Conservation (phyloP, 345 rosid species). For the Eucalyptus curtisii region DNA sequence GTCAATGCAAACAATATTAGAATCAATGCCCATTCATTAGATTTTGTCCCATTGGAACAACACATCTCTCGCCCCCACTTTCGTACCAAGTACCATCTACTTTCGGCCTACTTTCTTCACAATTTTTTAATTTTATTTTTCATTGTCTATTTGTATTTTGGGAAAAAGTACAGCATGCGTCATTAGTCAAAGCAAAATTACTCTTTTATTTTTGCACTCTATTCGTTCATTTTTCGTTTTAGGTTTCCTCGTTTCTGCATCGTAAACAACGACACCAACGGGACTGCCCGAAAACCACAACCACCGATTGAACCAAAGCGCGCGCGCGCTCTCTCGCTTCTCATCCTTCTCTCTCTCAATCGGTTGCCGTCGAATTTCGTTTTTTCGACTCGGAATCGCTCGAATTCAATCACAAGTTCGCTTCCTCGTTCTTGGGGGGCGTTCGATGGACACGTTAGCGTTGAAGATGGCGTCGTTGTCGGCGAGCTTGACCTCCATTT, state of each 20-base stretch:
- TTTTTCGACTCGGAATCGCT: background rate
- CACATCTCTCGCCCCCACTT: background rate
- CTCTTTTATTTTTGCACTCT: background rate
- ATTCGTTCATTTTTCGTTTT: background rate
- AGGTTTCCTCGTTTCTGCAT: background rate
- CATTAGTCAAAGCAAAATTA: background rate
- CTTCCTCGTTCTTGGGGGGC: background rate
- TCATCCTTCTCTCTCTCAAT: background rate
- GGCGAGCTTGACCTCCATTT: slow-evolving; percentile 5
- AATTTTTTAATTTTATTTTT: background rate
- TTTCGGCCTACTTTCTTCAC: background rate
- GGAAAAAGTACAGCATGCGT: background rate
- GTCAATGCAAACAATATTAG: background rate
- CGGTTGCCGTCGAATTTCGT: background rate
- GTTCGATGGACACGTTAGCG: slow-evolving; percentile 11
- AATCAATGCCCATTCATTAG: background rate
- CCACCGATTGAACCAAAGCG: background rate
- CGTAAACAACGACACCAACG: background rate
- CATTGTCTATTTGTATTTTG: background rate
- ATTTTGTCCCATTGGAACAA: background rate
- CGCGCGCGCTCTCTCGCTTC: background rate
- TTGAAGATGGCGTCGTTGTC: slow-evolving; percentile 11
- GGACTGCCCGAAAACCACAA: background rate
- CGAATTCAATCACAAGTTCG: background rate
- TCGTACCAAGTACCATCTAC: background rate